These are phyloP conservation scores for Ormosia emarginata DNA, from an alignment of 306 rosid species.

Conservation along the genomic window DNA sequence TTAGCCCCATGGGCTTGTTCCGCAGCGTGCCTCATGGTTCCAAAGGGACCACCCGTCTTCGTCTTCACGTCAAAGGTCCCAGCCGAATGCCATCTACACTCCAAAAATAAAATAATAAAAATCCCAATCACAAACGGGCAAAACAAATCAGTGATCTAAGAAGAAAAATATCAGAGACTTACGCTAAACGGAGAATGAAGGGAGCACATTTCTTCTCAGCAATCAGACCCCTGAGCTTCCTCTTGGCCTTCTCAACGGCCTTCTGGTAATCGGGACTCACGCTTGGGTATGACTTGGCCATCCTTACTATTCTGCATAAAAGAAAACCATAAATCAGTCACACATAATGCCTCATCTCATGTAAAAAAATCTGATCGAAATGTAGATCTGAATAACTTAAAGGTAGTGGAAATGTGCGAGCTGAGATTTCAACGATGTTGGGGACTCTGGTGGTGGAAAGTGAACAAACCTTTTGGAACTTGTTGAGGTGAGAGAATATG, in stretches of 20 bases:
- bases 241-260: slow-evolving; percentile 70
- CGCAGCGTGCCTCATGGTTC: slow-evolving; percentile 46
- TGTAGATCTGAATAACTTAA: too few relatives aligned
- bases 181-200: slow-evolving; percentile 72
- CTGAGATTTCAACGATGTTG: too few relatives aligned
- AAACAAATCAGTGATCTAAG: neutral
- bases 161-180: neutral
- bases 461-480: too few relatives aligned
- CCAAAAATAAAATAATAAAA: neutral
- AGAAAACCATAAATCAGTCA: neutral
- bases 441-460: too few relatives aligned
- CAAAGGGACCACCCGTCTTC: slow-evolving; percentile 74
- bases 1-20: slow-evolving; percentile 69
- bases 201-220: slow-evolving; percentile 81
- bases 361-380: too few relatives aligned
- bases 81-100: slow-evolving; percentile 75
- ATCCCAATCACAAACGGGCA: neutral
- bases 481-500: too few relatives aligned
- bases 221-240: slow-evolving; percentile 67
- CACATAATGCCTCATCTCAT: too few relatives aligned
- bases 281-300: slow-evolving; percentile 62
- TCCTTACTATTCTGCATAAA: slow-evolving; percentile 18
- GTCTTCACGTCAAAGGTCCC: slow-evolving; percentile 61
- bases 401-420: too few relatives aligned
- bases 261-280: slow-evolving; percentile 62